These are phyloP conservation scores for Phyllosticta paracitricarpa DNA, from an alignment of 2,329 filamentous ascomycete species.

Conservation along the genomic window DNA sequence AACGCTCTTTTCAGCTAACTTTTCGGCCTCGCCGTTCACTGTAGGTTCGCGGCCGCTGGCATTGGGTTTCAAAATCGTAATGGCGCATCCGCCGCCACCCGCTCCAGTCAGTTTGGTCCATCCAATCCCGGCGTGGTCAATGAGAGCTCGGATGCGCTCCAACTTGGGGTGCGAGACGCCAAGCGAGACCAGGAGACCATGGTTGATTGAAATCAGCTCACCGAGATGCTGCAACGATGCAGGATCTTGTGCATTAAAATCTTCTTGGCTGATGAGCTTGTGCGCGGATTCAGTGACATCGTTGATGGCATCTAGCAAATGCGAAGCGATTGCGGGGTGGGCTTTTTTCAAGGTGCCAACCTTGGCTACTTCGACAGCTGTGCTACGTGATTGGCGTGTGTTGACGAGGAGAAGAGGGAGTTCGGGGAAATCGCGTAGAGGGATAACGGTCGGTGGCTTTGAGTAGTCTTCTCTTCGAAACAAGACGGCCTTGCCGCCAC, in stretches of 20 bases:
- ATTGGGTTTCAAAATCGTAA: constrained; percentile 71
- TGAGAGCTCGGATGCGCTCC: constrained; percentile 78
- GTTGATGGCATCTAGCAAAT: constrained; percentile 79
- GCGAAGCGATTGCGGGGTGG: constrained; percentile 68
- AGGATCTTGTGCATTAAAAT: constrained; percentile 57
- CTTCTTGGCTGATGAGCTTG: constrained; percentile 44
- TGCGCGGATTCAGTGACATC: constrained; percentile 53
- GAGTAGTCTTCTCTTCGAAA: constrained; percentile 73
- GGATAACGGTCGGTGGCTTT: constrained; percentile 64
- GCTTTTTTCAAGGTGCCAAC: constrained; percentile 61
- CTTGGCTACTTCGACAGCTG: constrained; percentile 75
- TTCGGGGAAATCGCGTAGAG: constrained; percentile 82
- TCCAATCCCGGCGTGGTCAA: constrained; percentile 74
- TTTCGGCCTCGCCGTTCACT: constrained; percentile 19
- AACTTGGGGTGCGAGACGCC: constrained; percentile 91
- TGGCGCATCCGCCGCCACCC: constrained; percentile 90
- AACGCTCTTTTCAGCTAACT: constrained; percentile 35
- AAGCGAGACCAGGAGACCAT: constrained; percentile 80
- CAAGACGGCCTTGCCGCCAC: constrained; percentile 86
- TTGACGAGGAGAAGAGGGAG: constrained; percentile 83
- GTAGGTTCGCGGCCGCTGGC: constrained; percentile 13
- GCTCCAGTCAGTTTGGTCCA: constrained; percentile 98
- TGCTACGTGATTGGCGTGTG: constrained; percentile 80
- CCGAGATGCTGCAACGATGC: constrained; percentile 64
- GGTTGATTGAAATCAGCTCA: constrained; percentile 86